Evolutionary conservation across 345 rosid species (phyloP), one percentile per base, ranked within the genome.

Genomic region (Aegle marmelos): DNA sequence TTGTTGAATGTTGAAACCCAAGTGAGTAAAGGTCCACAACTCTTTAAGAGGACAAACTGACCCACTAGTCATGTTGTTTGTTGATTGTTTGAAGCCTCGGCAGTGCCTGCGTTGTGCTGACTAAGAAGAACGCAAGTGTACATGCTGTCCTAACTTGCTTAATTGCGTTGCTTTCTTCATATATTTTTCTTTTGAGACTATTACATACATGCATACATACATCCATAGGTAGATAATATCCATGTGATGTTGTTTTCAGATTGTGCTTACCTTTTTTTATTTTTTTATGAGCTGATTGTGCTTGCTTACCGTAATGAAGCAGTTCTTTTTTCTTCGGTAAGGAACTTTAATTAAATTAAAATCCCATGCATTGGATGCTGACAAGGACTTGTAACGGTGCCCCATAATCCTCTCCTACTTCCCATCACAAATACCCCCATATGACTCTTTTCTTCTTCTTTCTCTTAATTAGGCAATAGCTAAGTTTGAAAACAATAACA

Each of bases 341-440:
- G 75, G 21, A 71, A 33, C 63, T 56, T 50, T 25, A 9, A n/a
- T 56, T 56, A 9, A 58, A n/a, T n/a, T 3, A 36, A 37, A 67
- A 67, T 2, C 30, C 4, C 73, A 21, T 53, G 45, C 60, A 75
- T 64, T 50, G 48, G 36, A 25, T 14, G 34, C 6, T 76, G 79
- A 76, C 25, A 76, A 56, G 24, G 73, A 76, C 79, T 16, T 36
- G 28, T 54, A 76, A 76, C 53, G 34, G 50, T 67, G 73, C 19
- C 53, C 78, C 78, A 50, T 34, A 21, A 65, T 31, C 31, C 4
- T 30, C 62, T 14, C 16, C 53, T 4, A n/a, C 68, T 17, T 2
- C 7, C 14, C 9, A 5, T 1, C 24, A 13, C 68, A 25, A 8
- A 2, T 11, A 1, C 5, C n/a, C n/a, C 41, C 54, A n/a, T 30